A percentile compares a stretch with the other conserved stretches of the same genome.
Evolutionary conservation across 352 stramenopile species (phyloP).

Genomic region (Globisporangium okanoganense): DNA sequence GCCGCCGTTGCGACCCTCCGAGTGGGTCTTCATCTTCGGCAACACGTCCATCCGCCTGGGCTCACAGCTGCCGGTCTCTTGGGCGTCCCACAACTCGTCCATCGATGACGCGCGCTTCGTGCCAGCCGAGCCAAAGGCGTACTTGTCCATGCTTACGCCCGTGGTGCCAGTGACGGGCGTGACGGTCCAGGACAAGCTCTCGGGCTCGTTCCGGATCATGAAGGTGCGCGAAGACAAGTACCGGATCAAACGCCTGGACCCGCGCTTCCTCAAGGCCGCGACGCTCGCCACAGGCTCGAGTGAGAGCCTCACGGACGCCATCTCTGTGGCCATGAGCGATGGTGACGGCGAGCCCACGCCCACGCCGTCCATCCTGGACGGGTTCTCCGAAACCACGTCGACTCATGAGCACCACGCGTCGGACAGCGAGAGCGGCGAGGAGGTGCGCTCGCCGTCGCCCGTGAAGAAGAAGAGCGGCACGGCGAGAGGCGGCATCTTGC

Average conservation of each 20-base stretch:
- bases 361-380: conserved; percentile 12
- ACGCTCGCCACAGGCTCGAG: conserved; percentile 19
- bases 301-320: conserved; percentile 34
- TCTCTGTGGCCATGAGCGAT: conserved; percentile 26
- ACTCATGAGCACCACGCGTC: conserved; percentile 22
- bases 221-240: conserved; percentile 57
- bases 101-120: conserved; percentile 73
- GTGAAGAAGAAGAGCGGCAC: conserved; percentile 57
- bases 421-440: conserved; percentile 27
- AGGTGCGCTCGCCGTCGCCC: conserved; percentile 42
- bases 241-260: conserved; percentile 52
- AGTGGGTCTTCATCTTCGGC: conserved; percentile 56
- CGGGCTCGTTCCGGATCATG: conserved; percentile 64
- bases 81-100: conserved; percentile 62
- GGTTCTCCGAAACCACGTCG: conserved; percentile 9
- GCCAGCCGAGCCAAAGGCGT: conserved; percentile 56
- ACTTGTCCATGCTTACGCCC: conserved; percentile 37
- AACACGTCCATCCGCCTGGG: conserved; percentile 35
- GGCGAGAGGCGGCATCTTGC: conserved; percentile 21
- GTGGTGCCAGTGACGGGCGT: conserved; percentile 42
- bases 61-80: conserved; percentile 53
- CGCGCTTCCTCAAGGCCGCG: conserved; percentile 35
- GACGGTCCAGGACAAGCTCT: conserved; percentile 68
- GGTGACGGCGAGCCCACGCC: conserved; percentile 16
- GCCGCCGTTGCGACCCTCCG: conserved; percentile 30